phyloP scores from a whole-genome alignment of 2,329 filamentous ascomycete genomes.

The Tolypocladium ophioglossoides region DNA sequence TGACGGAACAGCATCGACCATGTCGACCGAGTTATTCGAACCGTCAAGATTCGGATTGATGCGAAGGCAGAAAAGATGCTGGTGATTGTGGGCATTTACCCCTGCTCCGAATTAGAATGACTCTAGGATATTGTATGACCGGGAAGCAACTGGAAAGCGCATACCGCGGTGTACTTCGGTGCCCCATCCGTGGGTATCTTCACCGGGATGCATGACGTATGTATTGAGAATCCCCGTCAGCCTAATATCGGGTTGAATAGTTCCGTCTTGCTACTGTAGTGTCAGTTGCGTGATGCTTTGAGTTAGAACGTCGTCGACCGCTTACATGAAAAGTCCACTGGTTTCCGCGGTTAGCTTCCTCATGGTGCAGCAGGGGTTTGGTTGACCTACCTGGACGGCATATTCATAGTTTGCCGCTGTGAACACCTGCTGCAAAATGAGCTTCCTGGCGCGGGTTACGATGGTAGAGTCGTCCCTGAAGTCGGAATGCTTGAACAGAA shows the following conservation, averaged over 20 bases:
- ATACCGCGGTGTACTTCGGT: neutral
- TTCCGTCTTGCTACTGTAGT: neutral
- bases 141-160: neutral
- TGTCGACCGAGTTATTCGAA: conserved; percentile 72
- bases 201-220: neutral
- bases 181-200: neutral
- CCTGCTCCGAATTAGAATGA: conserved; percentile 22
- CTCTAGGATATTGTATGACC: neutral
- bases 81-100: conserved; percentile 92
- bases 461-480: conserved; percentile 84
- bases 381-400: neutral
- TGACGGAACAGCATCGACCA: conserved; percentile 63
- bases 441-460: conserved; percentile 45
- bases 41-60: conserved; percentile 84
- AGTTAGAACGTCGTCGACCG: neutral
- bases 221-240: neutral
- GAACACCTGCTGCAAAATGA: neutral
- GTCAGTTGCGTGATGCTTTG: neutral
- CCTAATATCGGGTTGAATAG: neutral
- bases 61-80: conserved; percentile 87
- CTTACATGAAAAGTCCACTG: conserved; percentile 74
- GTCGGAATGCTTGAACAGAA: conserved; percentile 89
- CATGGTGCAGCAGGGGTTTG: neutral
- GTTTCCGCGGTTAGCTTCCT: neutral
- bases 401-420: neutral